phyloP scores from a whole-genome alignment of 176 grass and related monocot genomes.

The Oryza longistaminata region DNA sequence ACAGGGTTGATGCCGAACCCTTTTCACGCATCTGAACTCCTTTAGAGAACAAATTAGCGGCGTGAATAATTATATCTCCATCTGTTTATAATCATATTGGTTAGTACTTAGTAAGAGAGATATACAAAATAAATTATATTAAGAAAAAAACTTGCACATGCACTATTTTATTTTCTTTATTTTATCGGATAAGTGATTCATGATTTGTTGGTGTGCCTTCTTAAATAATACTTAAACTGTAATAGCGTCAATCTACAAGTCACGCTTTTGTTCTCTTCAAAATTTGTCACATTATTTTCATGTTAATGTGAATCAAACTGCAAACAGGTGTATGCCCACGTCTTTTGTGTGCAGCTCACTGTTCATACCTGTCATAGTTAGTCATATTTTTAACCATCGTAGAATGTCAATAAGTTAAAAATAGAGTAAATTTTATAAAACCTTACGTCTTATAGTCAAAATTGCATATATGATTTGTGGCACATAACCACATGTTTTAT shows the following conservation, averaged over 20 bases:
- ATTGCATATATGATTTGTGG: no score
- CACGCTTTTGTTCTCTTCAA: background rate
- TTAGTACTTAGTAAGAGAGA: background rate
- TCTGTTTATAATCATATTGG: background rate
- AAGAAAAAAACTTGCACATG: no score
- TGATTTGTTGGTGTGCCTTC: background rate
- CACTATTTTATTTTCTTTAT: no score
- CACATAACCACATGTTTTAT: no score
- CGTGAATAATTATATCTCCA: background rate
- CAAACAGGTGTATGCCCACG: background rate
- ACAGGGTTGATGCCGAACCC: background rate
- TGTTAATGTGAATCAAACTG: background rate
- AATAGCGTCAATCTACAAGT: no score
- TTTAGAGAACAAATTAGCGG: background rate
- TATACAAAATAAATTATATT: background rate
- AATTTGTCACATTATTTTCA: background rate
- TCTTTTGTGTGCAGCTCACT: background rate
- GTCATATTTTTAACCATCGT: no score
- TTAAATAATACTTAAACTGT: background rate
- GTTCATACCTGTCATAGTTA: no score
- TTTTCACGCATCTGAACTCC: background rate
- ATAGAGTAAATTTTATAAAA: no score
- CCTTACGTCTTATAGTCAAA: no score
- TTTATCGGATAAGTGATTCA: no score
- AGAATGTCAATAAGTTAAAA: no score